phyloP scores from a whole-genome alignment of 441 rosid species.

The Croton laevigatus region DNA sequence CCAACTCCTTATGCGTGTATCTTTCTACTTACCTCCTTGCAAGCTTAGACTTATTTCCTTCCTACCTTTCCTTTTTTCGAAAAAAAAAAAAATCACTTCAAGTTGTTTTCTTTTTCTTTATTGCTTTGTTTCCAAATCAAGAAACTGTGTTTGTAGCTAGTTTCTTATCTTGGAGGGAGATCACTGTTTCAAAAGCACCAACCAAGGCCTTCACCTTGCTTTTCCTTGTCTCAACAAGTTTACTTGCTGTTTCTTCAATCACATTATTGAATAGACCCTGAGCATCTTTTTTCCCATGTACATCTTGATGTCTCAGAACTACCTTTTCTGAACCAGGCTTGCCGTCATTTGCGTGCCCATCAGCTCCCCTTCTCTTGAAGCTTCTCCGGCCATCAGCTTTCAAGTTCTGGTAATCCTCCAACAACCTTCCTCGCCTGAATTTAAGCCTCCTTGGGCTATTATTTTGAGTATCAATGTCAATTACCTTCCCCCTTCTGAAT shows the following conservation, averaged over 20 bases:
- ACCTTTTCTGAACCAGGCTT: slow-evolving; percentile 35
- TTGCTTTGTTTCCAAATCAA: slow-evolving; percentile 16
- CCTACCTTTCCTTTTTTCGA: slow-evolving; percentile 15
- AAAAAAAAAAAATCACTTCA: slow-evolving; percentile 3
- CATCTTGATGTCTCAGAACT: slow-evolving; percentile 68
- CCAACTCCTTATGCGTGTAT: slow-evolving; percentile 20
- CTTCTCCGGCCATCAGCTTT: slow-evolving; percentile 38
- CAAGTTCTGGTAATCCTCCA: slow-evolving; percentile 32
- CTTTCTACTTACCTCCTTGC: slow-evolving; percentile 8
- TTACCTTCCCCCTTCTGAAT: slow-evolving; percentile 64
- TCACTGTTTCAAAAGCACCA: slow-evolving; percentile 91
- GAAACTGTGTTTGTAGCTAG: slow-evolving; percentile 34
- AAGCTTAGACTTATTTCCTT: slow-evolving; percentile 35
- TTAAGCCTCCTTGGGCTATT: slow-evolving; percentile 62
- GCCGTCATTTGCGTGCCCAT: slow-evolving; percentile 25
- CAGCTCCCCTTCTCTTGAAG: slow-evolving; percentile 44
- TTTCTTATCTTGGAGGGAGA: slow-evolving; percentile 68
- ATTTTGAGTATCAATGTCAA: slow-evolving; percentile 47
- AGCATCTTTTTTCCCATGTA: slow-evolving; percentile 52
- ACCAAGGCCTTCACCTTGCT: slow-evolving; percentile 94
- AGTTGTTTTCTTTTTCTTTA: neutral
- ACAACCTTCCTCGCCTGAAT: slow-evolving; percentile 56
- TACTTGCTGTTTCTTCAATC: slow-evolving; percentile 87
- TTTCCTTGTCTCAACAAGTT: slow-evolving; percentile 66
- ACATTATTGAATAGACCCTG: slow-evolving; percentile 63